Percentiles rank a stretch among this genome's conserved stretches.
phyloP scores from a whole-genome alignment of 176 grass and related monocot species.

The Saccharum spontaneum region DNA sequence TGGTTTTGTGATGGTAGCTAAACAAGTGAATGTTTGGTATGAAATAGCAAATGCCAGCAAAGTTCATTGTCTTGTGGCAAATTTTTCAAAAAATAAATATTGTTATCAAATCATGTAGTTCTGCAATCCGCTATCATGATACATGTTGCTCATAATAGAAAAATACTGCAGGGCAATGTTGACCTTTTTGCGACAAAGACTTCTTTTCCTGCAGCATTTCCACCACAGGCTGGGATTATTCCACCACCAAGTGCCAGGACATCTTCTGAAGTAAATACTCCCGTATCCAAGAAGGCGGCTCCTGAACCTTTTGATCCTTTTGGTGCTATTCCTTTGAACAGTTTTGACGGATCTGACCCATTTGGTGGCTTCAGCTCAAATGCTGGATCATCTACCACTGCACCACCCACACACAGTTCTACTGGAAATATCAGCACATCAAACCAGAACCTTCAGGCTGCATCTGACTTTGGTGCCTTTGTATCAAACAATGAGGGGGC shows the following conservation, averaged over 20 bases:
- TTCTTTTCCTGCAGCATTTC: conserved; percentile 53
- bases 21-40: not conserved
- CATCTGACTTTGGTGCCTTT: conserved; percentile 56
- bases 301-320: conserved; percentile 83
- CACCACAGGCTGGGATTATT: conserved; percentile 35
- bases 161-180: conserved; percentile 56
- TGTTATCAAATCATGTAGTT: conserved; percentile 12
- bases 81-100: not conserved
- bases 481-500: conserved; percentile 32
- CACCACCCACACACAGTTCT: conserved; percentile 38
- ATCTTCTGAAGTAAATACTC: conserved; percentile 44
- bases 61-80: not conserved
- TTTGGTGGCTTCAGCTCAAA: conserved; percentile 71
- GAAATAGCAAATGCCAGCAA: not conserved
- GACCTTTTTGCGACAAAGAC: conserved; percentile 54
- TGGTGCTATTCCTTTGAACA: conserved; percentile 73
- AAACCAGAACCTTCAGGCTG: conserved; percentile 47
- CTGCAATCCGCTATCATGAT: conserved; percentile 18
- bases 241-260: conserved; percentile 58
- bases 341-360: conserved; percentile 73
- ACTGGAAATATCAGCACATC: conserved; percentile 37
- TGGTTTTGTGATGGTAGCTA: not conserved
- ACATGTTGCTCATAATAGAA: conserved; percentile 15
- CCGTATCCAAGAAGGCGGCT: conserved; percentile 34
- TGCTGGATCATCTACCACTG: conserved; percentile 37